These are phyloP conservation scores for Protomyces inouyei DNA, from an alignment of 1,139 yeast genomes.

Conservation along the genomic window DNA sequence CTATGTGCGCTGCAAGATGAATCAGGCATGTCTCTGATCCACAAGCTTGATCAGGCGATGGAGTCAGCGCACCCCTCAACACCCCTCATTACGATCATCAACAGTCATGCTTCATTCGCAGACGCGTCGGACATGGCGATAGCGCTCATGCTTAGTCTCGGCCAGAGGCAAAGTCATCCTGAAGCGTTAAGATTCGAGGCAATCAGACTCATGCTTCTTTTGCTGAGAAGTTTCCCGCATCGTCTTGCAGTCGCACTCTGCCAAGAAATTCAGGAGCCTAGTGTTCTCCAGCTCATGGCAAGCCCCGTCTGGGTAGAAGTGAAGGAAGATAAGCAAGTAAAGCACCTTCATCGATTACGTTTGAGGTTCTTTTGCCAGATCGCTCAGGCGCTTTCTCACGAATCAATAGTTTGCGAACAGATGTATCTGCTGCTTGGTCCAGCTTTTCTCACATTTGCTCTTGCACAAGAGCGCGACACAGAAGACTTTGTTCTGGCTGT, in stretches of 20 bases:
- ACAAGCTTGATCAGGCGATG: background rate
- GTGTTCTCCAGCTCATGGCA: background rate
- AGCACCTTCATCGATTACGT: background rate
- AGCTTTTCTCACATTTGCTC: background rate
- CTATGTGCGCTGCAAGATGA: background rate
- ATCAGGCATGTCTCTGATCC: background rate
- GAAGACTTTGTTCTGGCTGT: background rate
- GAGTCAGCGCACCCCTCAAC: background rate
- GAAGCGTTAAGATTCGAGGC: background rate
- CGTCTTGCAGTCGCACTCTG: background rate
- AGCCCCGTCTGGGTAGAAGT: background rate
- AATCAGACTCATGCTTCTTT: background rate
- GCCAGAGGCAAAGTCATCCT: background rate
- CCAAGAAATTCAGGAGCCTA: background rate
- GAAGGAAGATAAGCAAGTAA: background rate
- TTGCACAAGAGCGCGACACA: background rate
- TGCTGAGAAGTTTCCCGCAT: background rate
- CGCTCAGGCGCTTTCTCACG: conserved; percentile 1
- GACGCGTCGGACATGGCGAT: background rate
- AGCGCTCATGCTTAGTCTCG: background rate
- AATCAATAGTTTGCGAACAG: background rate
- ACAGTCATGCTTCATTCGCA: background rate
- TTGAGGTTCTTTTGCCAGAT: background rate
- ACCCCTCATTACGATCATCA: background rate
- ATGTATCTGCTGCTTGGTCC: background rate